phyloP scores from a whole-genome alignment of 306 rosid species.

The Cucumis cinereus region DNA sequence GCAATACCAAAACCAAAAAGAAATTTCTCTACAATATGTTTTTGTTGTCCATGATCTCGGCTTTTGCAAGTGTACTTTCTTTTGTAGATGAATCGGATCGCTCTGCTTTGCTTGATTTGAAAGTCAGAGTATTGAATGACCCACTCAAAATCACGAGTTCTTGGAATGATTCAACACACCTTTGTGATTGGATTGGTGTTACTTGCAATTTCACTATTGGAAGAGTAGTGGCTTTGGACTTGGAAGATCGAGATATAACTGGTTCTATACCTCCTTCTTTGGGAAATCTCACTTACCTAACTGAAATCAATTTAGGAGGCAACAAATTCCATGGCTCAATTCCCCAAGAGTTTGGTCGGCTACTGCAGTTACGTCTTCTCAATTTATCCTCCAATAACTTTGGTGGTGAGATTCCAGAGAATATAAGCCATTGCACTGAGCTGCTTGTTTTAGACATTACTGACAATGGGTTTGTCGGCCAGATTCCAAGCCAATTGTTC shows the following conservation, averaged over 20 bases:
- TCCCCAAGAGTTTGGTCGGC: conserved; percentile 25
- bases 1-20: background rate
- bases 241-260: background rate
- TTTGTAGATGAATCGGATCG: conserved; percentile 11
- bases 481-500: conserved; percentile 9
- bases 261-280: conserved; percentile 22
- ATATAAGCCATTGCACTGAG: background rate
- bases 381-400: background rate
- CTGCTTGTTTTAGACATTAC: background rate
- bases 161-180: conserved; percentile 25
- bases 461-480: background rate
- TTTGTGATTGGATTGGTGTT: conserved; percentile 26
- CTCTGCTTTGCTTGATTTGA: conserved; percentile 21
- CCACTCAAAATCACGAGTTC: conserved; percentile 21
- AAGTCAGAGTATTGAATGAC: conserved; percentile 7
- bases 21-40: background rate
- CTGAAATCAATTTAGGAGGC: conserved; percentile 7
- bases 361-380: conserved; percentile 6
- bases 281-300: conserved; percentile 25
- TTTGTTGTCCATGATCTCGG: background rate
- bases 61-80: background rate
- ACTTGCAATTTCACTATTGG: conserved; percentile 13
- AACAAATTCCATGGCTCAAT: conserved; percentile 15
- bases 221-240: conserved; percentile 14
- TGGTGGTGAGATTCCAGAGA: background rate